Conservation (phyloP, 306 rosid species). For the Pyrus betulifolia region DNA sequence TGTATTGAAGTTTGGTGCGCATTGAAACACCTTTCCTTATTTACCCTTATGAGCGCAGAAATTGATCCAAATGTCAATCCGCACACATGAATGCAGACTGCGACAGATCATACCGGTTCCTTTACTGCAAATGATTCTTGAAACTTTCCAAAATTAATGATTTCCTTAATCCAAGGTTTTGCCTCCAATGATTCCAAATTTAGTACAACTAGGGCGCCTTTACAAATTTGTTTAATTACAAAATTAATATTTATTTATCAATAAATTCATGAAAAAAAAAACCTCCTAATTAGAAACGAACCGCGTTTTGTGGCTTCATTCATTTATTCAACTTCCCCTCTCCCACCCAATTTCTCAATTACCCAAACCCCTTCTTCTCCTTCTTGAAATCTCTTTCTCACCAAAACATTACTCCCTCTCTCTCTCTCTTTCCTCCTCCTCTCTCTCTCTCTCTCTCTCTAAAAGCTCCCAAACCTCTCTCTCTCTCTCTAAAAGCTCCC, state of each 20-base stretch:
- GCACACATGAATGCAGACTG: too few species aligned
- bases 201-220: not conserved
- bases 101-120: too few species aligned
- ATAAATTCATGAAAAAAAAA: not conserved
- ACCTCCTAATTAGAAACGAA: not conserved
- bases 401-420: constrained; percentile 4
- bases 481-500: constrained; percentile 23
- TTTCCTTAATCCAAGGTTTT: not conserved
- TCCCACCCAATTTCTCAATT: not conserved
- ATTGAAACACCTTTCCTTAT: too few species aligned
- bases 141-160: not conserved
- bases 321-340: constrained; percentile 6
- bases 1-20: too few species aligned
- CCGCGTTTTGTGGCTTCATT: not conserved
- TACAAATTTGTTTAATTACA: not conserved
- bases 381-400: constrained; percentile 41
- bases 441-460: too few species aligned
- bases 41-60: not conserved
- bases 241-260: too few species aligned
- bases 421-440: not conserved
- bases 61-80: not conserved
- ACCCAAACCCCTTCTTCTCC: not conserved
- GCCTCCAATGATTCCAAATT: not conserved
- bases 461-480: too few species aligned
- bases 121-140: not conserved